Percentiles rank a stretch among this genome's conserved stretches.
Conservation (phyloP, 2,329 filamentous ascomycete species). For the Aspergillus pseudoglaucus region DNA sequence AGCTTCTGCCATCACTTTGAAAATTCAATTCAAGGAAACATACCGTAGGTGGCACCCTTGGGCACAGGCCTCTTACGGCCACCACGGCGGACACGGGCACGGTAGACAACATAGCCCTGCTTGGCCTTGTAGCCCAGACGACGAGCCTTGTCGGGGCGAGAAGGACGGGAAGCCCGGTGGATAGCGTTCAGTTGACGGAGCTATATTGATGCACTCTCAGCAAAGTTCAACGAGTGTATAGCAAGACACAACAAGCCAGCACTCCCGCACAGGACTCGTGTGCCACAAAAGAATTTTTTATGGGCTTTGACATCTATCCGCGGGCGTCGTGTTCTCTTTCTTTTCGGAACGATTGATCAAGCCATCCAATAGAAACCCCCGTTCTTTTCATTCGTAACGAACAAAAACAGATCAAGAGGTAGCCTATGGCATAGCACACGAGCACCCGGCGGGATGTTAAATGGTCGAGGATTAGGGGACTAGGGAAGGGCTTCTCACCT, state of each 20-base stretch:
- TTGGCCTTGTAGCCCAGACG: slow-evolving; percentile 99
- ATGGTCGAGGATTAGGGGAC: slow-evolving; percentile 26
- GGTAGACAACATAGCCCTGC: slow-evolving; percentile 99
- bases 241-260: slow-evolving; percentile 51
- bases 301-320: slow-evolving; percentile 27
- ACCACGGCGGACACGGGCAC: slow-evolving; percentile 95
- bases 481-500: slow-evolving; percentile 51
- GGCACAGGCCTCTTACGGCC: slow-evolving; percentile 93
- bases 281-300: slow-evolving; percentile 35
- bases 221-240: slow-evolving; percentile 99
- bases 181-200: slow-evolving; percentile 99
- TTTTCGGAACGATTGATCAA: slow-evolving; percentile 20
- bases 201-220: slow-evolving; percentile 99
- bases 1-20: slow-evolving; percentile 21
- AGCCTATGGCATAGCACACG: slow-evolving; percentile 31
- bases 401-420: slow-evolving; percentile 17
- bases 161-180: slow-evolving; percentile 96
- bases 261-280: slow-evolving; percentile 12
- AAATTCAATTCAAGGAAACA: slow-evolving; percentile 28
- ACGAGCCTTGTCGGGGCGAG: slow-evolving; percentile 98
- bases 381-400: slow-evolving; percentile 7
- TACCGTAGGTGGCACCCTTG: slow-evolving; percentile 99
- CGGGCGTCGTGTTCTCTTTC: slow-evolving; percentile 14
- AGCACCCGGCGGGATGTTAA: slow-evolving; percentile 33
- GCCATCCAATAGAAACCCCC: slow-evolving; percentile 25